Evolutionary conservation across 805 yeast species (phyloP).

Genomic region (Lachancea sp.): DNA sequence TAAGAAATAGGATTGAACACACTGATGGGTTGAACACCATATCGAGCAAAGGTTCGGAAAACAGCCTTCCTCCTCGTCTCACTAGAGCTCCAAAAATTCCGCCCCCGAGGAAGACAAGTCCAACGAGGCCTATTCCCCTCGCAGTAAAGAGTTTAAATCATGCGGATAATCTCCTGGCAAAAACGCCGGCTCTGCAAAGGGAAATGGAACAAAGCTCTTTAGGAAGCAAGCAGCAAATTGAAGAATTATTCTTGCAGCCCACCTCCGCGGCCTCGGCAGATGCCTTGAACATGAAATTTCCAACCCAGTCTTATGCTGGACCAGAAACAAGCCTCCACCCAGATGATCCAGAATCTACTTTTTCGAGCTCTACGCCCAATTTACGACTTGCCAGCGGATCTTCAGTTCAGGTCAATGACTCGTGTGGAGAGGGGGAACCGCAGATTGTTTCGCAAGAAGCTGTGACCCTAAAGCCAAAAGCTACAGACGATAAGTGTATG

Average conservation of each 20-base stretch:
- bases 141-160: not conserved
- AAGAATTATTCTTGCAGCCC: not conserved
- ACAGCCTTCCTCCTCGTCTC: not conserved
- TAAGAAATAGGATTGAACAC: slow-evolving; percentile 1
- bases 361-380: not conserved
- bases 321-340: not conserved
- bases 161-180: not conserved
- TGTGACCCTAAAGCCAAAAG: slow-evolving; percentile 1
- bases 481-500: not conserved
- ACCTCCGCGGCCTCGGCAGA: not conserved
- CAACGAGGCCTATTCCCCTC: slow-evolving; percentile 13
- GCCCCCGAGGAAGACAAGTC: slow-evolving; percentile 24
- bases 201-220: not conserved
- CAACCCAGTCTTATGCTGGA: not conserved
- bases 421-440: not conserved
- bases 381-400: slow-evolving; percentile 3
- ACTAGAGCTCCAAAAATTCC: slow-evolving; percentile 20
- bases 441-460: slow-evolving; percentile 2
- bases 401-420: not conserved
- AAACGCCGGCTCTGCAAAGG: not conserved
- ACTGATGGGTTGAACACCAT: not conserved
- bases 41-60: not conserved
- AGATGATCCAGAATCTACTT: not conserved
- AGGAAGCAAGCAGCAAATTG: not conserved
- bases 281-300: not conserved